Conservation (phyloP, 2,329 filamentous ascomycete genomes). For the Whalleya microplaca region DNA sequence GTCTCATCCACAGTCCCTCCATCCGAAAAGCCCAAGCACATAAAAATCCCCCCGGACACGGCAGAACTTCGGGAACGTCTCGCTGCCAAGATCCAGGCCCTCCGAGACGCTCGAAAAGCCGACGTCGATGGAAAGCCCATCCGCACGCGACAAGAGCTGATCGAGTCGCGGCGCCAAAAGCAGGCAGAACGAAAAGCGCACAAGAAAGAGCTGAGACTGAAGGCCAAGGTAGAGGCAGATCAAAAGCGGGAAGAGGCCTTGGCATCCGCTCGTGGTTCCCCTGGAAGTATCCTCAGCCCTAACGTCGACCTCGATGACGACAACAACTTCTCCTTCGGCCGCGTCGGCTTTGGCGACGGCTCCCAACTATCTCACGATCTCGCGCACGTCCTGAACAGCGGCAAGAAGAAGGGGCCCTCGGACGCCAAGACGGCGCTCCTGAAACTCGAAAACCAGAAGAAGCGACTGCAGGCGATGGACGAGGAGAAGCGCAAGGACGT, state of each 20-base stretch:
- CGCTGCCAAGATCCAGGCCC: slow-evolving; percentile 79
- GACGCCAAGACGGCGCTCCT: slow-evolving; percentile 87
- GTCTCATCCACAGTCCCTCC: slow-evolving; percentile 67
- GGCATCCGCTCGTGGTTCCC: slow-evolving; percentile 62
- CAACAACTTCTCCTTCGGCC: slow-evolving; percentile 85
- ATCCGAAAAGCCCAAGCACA: slow-evolving; percentile 65
- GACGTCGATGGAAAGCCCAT: slow-evolving; percentile 84
- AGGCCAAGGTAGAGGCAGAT: slow-evolving; percentile 81
- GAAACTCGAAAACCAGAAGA: slow-evolving; percentile 84
- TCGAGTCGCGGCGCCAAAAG: slow-evolving; percentile 86
- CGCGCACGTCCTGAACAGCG: slow-evolving; percentile 62
- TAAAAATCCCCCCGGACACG: slow-evolving; percentile 71
- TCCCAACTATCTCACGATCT: slow-evolving; percentile 75
- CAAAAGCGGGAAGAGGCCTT: slow-evolving; percentile 65
- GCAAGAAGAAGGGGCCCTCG: slow-evolving; percentile 79
- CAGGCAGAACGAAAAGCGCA: slow-evolving; percentile 83
- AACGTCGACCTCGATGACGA: slow-evolving; percentile 53
- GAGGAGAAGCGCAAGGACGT: slow-evolving; percentile 82
- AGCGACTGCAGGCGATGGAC: slow-evolving; percentile 75
- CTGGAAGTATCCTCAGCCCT: slow-evolving; percentile 59
- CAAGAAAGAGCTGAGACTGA: slow-evolving; percentile 81
- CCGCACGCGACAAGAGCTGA: slow-evolving; percentile 85
- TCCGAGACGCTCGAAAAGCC: slow-evolving; percentile 85
- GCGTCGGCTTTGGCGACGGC: slow-evolving; percentile 88
- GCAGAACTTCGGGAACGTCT: slow-evolving; percentile 78